Evolutionary conservation across 176 grass and related monocot genomes (phyloP).

Genomic region (Ananas comosus): DNA sequence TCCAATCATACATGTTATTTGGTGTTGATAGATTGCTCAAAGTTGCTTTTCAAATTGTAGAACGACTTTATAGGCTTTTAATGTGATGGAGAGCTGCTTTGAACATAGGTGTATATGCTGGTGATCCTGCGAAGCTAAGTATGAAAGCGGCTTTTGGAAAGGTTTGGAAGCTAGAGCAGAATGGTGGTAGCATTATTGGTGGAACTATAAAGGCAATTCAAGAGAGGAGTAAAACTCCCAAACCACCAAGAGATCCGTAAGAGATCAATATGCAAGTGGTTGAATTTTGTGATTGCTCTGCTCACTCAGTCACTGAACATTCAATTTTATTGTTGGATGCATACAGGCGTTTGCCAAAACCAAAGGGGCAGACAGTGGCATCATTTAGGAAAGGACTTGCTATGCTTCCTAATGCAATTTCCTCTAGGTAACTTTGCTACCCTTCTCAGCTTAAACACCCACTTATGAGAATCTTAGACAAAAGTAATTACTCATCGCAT

Average conservation of each 20-base stretch:
- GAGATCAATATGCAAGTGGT: slow-evolving; percentile 6
- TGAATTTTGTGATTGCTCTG: slow-evolving; percentile 6
- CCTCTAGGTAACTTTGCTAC: slow-evolving; percentile 49
- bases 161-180: slow-evolving; percentile 72
- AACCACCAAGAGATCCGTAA: slow-evolving; percentile 65
- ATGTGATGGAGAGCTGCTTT: background rate
- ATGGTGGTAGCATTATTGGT: slow-evolving; percentile 81
- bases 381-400: slow-evolving; percentile 87
- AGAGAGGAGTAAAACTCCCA: slow-evolving; percentile 55
- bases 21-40: background rate
- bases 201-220: slow-evolving; percentile 90
- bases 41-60: background rate
- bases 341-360: slow-evolving; percentile 56
- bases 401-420: slow-evolving; percentile 82
- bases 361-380: slow-evolving; percentile 92
- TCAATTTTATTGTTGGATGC: background rate
- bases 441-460: background rate
- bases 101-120: slow-evolving; percentile 71
- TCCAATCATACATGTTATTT: no score
- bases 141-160: slow-evolving; percentile 98
- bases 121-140: slow-evolving; percentile 82
- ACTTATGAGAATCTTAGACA: no score
- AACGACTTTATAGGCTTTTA: background rate
- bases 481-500: no score
- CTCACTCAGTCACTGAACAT: background rate